Conservation (phyloP, 192 early-diverging fungal genomes). For the Podila verticillata region DNA sequence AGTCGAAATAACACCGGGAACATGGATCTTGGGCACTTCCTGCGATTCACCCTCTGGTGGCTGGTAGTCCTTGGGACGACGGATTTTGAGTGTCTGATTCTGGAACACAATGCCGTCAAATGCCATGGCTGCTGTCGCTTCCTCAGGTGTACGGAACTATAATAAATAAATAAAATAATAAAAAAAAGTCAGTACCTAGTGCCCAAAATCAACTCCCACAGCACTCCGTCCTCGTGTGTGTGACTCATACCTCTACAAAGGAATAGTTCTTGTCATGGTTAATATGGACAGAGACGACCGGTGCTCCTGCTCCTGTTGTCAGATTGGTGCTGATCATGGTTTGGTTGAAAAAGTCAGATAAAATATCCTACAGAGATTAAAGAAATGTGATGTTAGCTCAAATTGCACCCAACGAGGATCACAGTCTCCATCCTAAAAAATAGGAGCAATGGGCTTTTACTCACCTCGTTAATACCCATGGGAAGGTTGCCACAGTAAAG, state of each 20-base stretch:
- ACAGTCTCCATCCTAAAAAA: neutral
- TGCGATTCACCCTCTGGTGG: conserved; percentile 61
- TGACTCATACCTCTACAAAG: conserved; percentile 85
- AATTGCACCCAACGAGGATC: no score
- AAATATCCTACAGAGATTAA: conserved; percentile 57
- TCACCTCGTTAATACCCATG: conserved; percentile 75
- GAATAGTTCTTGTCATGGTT: conserved; percentile 96
- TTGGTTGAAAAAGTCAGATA: conserved; percentile 88
- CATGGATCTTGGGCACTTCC: conserved; percentile 65
- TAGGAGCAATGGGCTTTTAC: neutral
- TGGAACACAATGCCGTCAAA: conserved; percentile 93
- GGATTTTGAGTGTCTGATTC: conserved; percentile 85
- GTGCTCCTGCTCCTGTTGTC: conserved; percentile 72
- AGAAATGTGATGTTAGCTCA: no score
- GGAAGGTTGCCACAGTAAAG: conserved; percentile 95
- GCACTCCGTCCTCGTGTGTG: neutral
- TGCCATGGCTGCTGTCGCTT: conserved; percentile 91
- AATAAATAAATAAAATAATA: neutral
- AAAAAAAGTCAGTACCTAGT: neutral
- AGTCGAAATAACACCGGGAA: conserved; percentile 86
- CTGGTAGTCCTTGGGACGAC: conserved; percentile 94
- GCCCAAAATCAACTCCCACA: neutral
- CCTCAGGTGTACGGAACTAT: conserved; percentile 87
- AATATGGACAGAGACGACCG: conserved; percentile 85
- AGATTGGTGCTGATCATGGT: conserved; percentile 83